These are phyloP conservation scores for Ceratocystis papillata DNA, from an alignment of 2,329 filamentous ascomycete species.

Conservation along the genomic window DNA sequence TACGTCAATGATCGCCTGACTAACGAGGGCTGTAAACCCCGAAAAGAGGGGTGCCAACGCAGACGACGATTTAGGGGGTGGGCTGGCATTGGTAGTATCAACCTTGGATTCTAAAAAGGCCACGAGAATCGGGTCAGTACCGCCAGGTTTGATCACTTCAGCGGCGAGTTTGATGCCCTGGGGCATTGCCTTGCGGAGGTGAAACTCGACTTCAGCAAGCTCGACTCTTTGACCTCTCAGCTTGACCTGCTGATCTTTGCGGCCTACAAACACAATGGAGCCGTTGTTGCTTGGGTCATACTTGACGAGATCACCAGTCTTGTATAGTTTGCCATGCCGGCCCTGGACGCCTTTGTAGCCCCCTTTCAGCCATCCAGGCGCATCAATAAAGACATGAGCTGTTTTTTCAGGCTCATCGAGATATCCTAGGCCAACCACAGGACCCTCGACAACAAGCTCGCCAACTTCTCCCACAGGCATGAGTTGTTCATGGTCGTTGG, in stretches of 20 bases:
- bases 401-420: slow-evolving; percentile 49
- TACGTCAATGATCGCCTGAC: slow-evolving; percentile 29
- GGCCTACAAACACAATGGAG: slow-evolving; percentile 46
- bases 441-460: slow-evolving; percentile 46
- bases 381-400: slow-evolving; percentile 44
- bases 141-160: slow-evolving; percentile 40
- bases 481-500: slow-evolving; percentile 38
- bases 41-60: slow-evolving; percentile 28
- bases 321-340: slow-evolving; percentile 41
- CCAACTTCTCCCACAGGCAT: slow-evolving; percentile 41
- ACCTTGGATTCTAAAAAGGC: slow-evolving; percentile 35
- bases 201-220: slow-evolving; percentile 44
- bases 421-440: slow-evolving; percentile 53
- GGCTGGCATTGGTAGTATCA: slow-evolving; percentile 27
- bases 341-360: slow-evolving; percentile 33
- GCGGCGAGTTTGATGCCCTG: slow-evolving; percentile 36
- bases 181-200: slow-evolving; percentile 38
- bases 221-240: slow-evolving; percentile 55
- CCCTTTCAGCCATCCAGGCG: slow-evolving; percentile 42
- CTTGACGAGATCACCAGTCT: slow-evolving; percentile 49
- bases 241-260: slow-evolving; percentile 60
- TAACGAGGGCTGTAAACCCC: slow-evolving; percentile 31
- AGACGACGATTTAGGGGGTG: slow-evolving; percentile 28
- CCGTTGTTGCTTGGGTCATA: slow-evolving; percentile 45
- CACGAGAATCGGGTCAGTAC: slow-evolving; percentile 38